Evolutionary conservation across 2,329 filamentous ascomycete genomes (phyloP).

Genomic region (Apiospora hydei): DNA sequence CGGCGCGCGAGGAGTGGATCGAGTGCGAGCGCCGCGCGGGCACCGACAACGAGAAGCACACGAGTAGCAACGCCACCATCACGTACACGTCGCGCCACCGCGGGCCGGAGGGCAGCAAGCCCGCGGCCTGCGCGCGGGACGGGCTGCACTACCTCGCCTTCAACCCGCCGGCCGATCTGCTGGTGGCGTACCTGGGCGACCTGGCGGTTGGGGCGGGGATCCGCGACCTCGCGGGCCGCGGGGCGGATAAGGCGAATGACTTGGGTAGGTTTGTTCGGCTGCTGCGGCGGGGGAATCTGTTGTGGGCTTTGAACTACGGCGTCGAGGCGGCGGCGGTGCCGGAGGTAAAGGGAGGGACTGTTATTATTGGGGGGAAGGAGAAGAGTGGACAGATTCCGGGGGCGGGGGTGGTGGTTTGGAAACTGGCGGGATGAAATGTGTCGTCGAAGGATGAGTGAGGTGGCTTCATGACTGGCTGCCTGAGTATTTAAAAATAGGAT

Average conservation of each 20-base stretch:
- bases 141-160: conserved; percentile 34
- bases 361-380: conserved; percentile 29
- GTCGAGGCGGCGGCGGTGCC: conserved; percentile 30
- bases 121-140: conserved; percentile 31
- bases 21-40: conserved; percentile 26
- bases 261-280: conserved; percentile 32
- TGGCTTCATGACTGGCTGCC: too few species aligned
- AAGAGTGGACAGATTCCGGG: conserved; percentile 28
- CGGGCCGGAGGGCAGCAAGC: conserved; percentile 26
- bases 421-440: not conserved
- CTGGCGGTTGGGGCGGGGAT: conserved; percentile 31
- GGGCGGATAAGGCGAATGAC: conserved; percentile 30
- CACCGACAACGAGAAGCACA: not conserved
- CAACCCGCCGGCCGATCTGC: conserved; percentile 34
- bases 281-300: conserved; percentile 30
- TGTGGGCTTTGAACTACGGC: conserved; percentile 37
- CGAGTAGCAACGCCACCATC: conserved; percentile 31
- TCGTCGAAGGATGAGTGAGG: too few species aligned
- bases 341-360: conserved; percentile 18
- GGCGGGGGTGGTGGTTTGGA: conserved; percentile 33
- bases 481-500: too few species aligned
- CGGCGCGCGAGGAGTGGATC: conserved; percentile 34
- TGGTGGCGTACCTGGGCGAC: conserved; percentile 33
- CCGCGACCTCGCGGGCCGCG: conserved; percentile 29
- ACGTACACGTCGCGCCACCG: conserved; percentile 34